Evolutionary conservation across 202 grass and related monocot genomes (phyloP), one percentile per base, ranked within the genome.

Genomic region (Musa balbisiana): DNA sequence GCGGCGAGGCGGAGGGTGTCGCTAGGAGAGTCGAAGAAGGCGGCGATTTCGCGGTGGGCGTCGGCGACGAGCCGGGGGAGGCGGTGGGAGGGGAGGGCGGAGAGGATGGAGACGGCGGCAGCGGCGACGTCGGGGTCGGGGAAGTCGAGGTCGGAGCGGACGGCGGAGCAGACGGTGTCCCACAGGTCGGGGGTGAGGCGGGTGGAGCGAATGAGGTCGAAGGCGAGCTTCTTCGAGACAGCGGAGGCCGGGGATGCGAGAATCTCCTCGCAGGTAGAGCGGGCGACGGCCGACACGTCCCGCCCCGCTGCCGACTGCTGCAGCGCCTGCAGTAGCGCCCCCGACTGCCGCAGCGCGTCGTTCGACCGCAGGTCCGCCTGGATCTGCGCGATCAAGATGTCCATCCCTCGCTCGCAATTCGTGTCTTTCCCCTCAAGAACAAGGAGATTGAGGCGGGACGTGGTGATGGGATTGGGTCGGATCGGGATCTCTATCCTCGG

Each of bases 361-460:
- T 84, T 92, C 10, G 91, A 94, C 64, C 89, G 89, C 3, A 99
- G 91, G 51, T 99, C 91, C n/a, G 69, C 73, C 27, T 87, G 92
- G 91, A 99, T 99, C 80, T 93, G 88, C 33, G 85, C 87, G 27
- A 99, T 88, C 73, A 99, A 85, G 49, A 99, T 86, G 85, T 99
- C 95, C 95, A 94, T 99, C 49, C 33, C 5, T 71, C 77, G 43
- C 43, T 49, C 10, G 23, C 51, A 27, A 55, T 55, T 55, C 71
- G 13, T 8, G 33, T 51, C 19, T 13, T 64, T 3, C 29, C 49
- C 53, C 72, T 10, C 17, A 3, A 70, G 29, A 50, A 50, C 33
- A 50, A 50, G 27, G 9, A 43, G 14, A 69, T 19, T 21, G 14
- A 69, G 26, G 27, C 4, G 33, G 12, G 15, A 51, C 1, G 17